Conservation (phyloP, 192 early-diverging fungal genomes). For the Pilobolus umbonatus region DNA sequence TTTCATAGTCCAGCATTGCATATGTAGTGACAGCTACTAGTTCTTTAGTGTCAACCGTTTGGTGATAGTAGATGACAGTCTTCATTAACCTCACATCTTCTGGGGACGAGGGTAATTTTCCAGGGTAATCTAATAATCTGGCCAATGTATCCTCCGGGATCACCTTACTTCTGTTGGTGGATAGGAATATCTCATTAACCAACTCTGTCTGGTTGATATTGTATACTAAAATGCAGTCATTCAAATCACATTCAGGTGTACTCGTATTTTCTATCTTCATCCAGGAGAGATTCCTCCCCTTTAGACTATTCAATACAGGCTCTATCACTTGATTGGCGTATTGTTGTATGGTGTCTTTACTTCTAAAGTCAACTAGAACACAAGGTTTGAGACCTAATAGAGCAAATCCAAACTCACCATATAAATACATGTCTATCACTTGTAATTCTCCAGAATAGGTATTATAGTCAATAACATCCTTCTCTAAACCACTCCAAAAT, state of each 20-base stretch:
- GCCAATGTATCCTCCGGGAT: neutral
- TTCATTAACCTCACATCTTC: slow-evolving; percentile 4
- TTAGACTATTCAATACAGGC: neutral
- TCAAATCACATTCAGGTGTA: slow-evolving; percentile 3
- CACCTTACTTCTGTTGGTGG: neutral
- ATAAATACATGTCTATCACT: neutral
- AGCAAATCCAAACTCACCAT: slow-evolving; percentile 15
- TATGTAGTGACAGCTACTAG: neutral
- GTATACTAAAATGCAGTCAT: neutral
- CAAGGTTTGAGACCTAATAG: slow-evolving; percentile 12
- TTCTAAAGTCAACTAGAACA: slow-evolving; percentile 8
- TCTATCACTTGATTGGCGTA: neutral
- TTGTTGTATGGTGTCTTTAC: neutral
- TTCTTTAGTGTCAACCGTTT: neutral
- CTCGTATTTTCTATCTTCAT: neutral
- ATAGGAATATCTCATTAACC: neutral
- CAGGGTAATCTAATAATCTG: slow-evolving; percentile 1
- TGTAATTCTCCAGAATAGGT: slow-evolving; percentile 1
- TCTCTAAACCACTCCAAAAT: neutral
- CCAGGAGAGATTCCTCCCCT: neutral
- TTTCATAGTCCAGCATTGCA: neutral
- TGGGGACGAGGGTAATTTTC: neutral
- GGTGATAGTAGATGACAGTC: neutral
- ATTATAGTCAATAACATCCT: neutral
- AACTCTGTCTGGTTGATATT: too few species aligned